phyloP scores from a whole-genome alignment of 441 rosid genomes.

The Gossypium aridum region DNA sequence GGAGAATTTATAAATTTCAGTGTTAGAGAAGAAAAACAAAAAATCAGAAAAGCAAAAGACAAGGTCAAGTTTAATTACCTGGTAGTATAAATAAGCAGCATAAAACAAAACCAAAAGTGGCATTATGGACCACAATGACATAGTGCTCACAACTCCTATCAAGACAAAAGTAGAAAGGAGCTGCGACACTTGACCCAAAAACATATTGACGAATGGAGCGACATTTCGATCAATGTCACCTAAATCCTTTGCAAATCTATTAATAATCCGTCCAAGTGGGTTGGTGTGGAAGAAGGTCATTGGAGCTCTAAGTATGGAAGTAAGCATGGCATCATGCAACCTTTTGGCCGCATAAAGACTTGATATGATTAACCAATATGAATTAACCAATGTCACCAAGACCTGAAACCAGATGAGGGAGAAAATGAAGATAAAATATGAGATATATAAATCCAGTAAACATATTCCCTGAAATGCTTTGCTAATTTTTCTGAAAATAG shows the following conservation, averaged over 20 bases:
- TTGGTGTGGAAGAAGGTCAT: slow-evolving; percentile 98
- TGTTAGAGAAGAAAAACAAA: not conserved
- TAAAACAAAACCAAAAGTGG: slow-evolving; percentile 91
- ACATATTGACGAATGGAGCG: slow-evolving; percentile 75
- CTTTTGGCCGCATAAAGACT: slow-evolving; percentile 86
- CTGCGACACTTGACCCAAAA: slow-evolving; percentile 74
- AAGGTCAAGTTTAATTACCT: slow-evolving; percentile 45
- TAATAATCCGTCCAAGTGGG: slow-evolving; percentile 88
- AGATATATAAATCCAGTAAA: not conserved
- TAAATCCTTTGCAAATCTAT: slow-evolving; percentile 95
- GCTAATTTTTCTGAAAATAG: slow-evolving; percentile 1
- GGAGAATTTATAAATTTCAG: not conserved
- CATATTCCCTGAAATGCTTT: not conserved
- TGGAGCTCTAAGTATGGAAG: slow-evolving; percentile 88
- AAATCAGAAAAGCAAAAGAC: slow-evolving; percentile 3
- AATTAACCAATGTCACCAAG: slow-evolving; percentile 65
- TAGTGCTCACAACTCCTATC: slow-evolving; percentile 93
- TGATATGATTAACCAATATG: slow-evolving; percentile 87
- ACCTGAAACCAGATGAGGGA: slow-evolving; percentile 47
- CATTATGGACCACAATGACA: slow-evolving; percentile 98
- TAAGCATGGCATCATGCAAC: slow-evolving; percentile 92
- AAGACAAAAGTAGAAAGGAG: slow-evolving; percentile 89
- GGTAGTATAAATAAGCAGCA: slow-evolving; percentile 90
- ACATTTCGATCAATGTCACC: slow-evolving; percentile 93
- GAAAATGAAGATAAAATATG: not conserved